Base-by-base conservation (phyloP, 495 filamentous ascomycete species). In the Poronia punctata region DNA sequence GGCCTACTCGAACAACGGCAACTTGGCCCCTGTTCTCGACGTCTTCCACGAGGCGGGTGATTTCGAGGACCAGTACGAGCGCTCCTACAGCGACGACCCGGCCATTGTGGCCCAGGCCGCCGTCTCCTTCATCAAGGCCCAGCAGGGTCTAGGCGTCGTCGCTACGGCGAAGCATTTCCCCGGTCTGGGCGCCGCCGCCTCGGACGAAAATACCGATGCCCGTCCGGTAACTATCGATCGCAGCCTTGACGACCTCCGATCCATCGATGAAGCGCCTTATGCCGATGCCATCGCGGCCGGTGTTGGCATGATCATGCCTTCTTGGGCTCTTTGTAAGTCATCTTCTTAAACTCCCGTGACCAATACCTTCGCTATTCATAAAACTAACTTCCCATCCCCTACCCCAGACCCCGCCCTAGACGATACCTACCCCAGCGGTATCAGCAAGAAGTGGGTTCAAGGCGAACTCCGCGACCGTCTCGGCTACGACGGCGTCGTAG, bases 81-180 rank as follows among this genome's bases (percentile, higher is more conserved):
- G 61, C 15, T 63, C 61, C 0, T 65, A 50, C 30, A 47, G 60
- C 21, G 51, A 54, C 10, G 53, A 52, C 18, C 38, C 60, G 4
- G 37, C 35, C 7, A 14, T 56, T 14, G 60, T 57, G 3, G 48
- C 34, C 0, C 38, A 45, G 7, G 62, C 57, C 33, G 55, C 38
- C 4, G 35, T 43, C 1, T 54, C 58, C 8, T 61, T 61, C 9
- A 59, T 59, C 32, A 41, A 15, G 6, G 45, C 59, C 4, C 59
- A 61, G 35, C 64, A 65, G 31, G 38, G n/a, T 4, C 46, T 36
- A 4, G 54, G 62, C 11, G 46, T 65, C 20, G 49, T 68, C 42
- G 61, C 61, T 14, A 53, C 57, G 9, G 57, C 48, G 5, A 66
- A 64, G 34, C 62, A 65, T 38, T 62, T 65, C 32, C 53, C 52